Evolutionary conservation across 306 rosid genomes (phyloP), one percentile per base, ranked within the genome.

Genomic region (Biancaea sappan): DNA sequence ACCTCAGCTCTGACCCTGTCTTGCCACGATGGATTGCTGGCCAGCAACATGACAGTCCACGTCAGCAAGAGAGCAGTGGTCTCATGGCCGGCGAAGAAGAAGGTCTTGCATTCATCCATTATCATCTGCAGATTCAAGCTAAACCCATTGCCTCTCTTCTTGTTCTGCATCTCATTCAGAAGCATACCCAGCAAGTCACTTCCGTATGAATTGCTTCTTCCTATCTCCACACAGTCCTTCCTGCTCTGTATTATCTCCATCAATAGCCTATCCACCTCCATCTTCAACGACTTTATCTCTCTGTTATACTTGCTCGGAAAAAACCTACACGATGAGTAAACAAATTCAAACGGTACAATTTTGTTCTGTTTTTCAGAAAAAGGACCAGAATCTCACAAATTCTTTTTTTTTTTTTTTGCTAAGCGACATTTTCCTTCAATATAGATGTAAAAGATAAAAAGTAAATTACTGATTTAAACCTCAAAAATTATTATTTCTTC

Each of bases 61-160:
- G 93, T 95, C 75, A 95, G 96, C 74, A 95, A 82, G 3, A 95
- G 86, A 0, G 99, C 93, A 4, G 98, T 88, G 41, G 99, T 92
- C 79, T 95, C 99, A 76, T 95, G 97, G 2, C 99, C 99, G 19
- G 99, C 91, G 81, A 95, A 95, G 88, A 95, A 95, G 77, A 95
- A 95, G 13, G 99, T 95, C 48, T 95, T 95, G 80, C 99, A 95
- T 77, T 95, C 93, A 83, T 95, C 99, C 96, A 90, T 95, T 8
- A 95, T 92, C 3, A 84, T 52, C 68, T 92, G 97, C 72, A 92
- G 61, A 67, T 86, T 81, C 18, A 92, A 66, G 78, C 87, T 73
- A n/a, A 88, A 79, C 4, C 91, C 95, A 65, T 75, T 80, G 50
- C 76, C 84, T 77, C 41, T 83, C 34, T 80, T 87, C 32, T 3